Conservation (phyloP, 805 yeast species). For the Allodekkera sacchari region DNA sequence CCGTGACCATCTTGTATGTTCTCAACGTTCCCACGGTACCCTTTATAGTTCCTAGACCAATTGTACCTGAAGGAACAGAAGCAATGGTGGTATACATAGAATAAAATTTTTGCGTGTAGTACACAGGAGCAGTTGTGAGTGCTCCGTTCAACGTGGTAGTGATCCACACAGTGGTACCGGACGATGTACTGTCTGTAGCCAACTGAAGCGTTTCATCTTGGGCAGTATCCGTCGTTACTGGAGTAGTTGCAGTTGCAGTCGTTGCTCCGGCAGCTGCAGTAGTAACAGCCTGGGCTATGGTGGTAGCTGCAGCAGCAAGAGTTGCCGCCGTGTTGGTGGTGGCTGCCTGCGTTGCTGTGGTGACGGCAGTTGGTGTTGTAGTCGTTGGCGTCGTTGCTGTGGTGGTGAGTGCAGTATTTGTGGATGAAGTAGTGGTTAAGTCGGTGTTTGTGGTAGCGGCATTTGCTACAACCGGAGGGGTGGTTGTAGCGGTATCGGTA, state of each 20-base stretch:
- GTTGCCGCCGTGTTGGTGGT: conserved; percentile 20
- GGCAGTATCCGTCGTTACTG: conserved; percentile 6
- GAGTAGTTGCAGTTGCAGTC: conserved; percentile 5
- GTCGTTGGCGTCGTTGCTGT: conserved; percentile 7
- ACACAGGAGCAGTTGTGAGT: conserved; percentile 31
- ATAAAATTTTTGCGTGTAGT: conserved; percentile 44
- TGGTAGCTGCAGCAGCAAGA: conserved; percentile 39
- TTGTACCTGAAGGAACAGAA: conserved; percentile 48
- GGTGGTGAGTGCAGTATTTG: conserved; percentile 3
- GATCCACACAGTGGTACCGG: conserved; percentile 37
- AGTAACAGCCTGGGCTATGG: conserved; percentile 4
- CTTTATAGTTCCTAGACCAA: conserved; percentile 70
- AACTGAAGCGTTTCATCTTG: too few species aligned
- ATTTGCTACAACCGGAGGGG: conserved; percentile 26
- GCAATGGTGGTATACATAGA: conserved; percentile 35
- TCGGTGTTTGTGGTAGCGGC: conserved; percentile 39
- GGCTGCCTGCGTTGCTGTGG: conserved; percentile 21
- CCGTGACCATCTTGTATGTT: conserved; percentile 29
- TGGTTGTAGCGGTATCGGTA: conserved; percentile 7
- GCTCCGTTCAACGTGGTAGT: conserved; percentile 39
- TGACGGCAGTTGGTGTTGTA: conserved; percentile 14
- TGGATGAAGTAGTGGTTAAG: conserved; percentile 12
- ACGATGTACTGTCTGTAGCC: too few species aligned
- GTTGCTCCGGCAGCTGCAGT: conserved; percentile 4
- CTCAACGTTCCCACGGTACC: conserved; percentile 62